These are phyloP conservation scores for Trichoderma harzianum DNA, from an alignment of 2,329 filamentous ascomycete species.

Conservation along the genomic window DNA sequence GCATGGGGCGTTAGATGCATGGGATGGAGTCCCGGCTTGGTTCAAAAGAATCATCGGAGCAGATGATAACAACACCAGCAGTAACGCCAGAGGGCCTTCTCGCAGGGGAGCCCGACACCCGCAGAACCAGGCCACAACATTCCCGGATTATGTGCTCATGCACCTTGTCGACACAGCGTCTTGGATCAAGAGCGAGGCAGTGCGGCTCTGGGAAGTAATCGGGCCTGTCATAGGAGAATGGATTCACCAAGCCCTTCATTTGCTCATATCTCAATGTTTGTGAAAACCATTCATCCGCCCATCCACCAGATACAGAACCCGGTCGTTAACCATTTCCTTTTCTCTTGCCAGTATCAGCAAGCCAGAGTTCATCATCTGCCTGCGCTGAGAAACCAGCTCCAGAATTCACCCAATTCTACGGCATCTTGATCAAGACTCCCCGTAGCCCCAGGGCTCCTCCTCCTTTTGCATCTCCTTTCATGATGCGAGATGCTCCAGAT, in stretches of 20 bases:
- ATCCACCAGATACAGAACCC: neutral
- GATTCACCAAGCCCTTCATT: neutral
- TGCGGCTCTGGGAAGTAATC: neutral
- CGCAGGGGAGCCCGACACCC: neutral
- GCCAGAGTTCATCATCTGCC: neutral
- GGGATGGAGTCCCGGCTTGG: conserved; percentile 11
- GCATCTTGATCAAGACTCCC: neutral
- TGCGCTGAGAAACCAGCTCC: neutral
- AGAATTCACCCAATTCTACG: conserved; percentile 5
- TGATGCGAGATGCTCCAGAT: neutral
- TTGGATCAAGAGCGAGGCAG: neutral
- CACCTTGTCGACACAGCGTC: neutral
- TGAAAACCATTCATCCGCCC: neutral
- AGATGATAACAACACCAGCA: neutral
- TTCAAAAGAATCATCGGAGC: conserved; percentile 9
- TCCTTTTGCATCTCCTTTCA: neutral
- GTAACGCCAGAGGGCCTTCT: neutral
- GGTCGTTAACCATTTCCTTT: neutral
- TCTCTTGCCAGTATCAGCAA: neutral
- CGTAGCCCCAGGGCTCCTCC: neutral
- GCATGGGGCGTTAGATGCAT: neutral
- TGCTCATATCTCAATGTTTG: neutral
- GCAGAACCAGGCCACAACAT: neutral
- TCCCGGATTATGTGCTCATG: neutral
- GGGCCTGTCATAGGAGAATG: neutral